Percentiles rank a stretch among this genome's conserved stretches.
Evolutionary conservation across 768 basidiomycete genomes (phyloP).

Genomic region (Galerina marginata): DNA sequence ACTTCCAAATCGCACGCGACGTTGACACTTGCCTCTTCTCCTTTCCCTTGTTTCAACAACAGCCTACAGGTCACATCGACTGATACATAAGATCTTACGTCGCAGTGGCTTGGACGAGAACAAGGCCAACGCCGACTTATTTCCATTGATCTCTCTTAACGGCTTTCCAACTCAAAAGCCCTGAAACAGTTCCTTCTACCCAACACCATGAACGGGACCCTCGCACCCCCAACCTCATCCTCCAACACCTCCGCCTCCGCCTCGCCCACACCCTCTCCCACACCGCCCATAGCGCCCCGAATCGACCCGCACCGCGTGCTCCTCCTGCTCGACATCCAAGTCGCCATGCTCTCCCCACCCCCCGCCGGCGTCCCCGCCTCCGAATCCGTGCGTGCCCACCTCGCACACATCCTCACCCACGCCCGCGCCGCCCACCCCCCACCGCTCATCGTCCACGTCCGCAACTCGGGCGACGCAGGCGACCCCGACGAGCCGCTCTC

Average conservation of each 20-base stretch:
- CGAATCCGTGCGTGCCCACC: slow-evolving; percentile 47
- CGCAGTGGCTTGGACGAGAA: too few relatives aligned
- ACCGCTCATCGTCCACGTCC: slow-evolving; percentile 69
- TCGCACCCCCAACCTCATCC: not conserved
- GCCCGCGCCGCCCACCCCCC: slow-evolving; percentile 54
- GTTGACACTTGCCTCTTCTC: too few relatives aligned
- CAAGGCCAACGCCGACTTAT: too few relatives aligned
- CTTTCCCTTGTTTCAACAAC: too few relatives aligned
- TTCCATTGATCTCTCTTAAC: too few relatives aligned
- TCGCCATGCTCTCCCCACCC: slow-evolving; percentile 51
- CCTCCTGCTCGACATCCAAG: slow-evolving; percentile 65
- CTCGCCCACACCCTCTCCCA: not conserved
- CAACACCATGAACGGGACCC: not conserved
- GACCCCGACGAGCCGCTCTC: slow-evolving; percentile 64
- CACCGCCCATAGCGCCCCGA: not conserved
- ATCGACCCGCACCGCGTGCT: slow-evolving; percentile 45
- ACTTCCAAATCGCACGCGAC: too few relatives aligned
- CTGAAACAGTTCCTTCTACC: too few relatives aligned
- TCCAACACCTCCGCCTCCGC: not conserved
- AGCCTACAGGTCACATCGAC: too few relatives aligned
- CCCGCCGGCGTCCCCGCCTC: slow-evolving; percentile 57
- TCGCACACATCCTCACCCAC: slow-evolving; percentile 50
- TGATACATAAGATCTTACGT: too few relatives aligned
- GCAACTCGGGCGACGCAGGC: slow-evolving; percentile 65
- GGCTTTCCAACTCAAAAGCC: too few relatives aligned